Evolutionary conservation across 768 basidiomycete species (phyloP).

Genomic region (Lactarius sanguifluus): DNA sequence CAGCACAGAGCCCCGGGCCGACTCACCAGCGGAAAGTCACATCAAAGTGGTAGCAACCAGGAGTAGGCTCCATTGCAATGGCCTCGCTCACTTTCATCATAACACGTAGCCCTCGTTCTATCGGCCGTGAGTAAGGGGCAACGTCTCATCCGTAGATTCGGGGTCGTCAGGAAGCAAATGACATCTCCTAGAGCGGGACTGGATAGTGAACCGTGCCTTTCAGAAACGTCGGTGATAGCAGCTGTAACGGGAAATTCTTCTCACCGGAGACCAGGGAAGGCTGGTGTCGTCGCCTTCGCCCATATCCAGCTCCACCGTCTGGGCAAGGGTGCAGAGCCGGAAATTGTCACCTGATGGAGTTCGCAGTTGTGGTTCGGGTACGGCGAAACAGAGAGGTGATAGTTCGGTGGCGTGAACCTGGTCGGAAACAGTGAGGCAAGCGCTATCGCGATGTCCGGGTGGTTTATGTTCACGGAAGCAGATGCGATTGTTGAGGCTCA

Average conservation of each 20-base stretch:
- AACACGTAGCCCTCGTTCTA: no score
- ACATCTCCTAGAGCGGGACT: no score
- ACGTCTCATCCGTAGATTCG: no score
- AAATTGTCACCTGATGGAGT: not conserved
- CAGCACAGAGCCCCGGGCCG: no score
- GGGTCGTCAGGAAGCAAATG: not conserved
- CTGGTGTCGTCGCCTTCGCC: not conserved
- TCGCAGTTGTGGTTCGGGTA: not conserved
- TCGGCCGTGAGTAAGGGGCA: no score
- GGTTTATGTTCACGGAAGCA: not conserved
- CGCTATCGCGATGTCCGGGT: not conserved
- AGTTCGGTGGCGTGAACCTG: not conserved
- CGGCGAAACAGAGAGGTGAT: not conserved
- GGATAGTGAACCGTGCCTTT: not conserved
- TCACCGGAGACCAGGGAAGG: not conserved
- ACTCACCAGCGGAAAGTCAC: no score
- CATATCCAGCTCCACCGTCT: not conserved
- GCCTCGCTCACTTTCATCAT: no score
- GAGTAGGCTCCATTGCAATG: no score
- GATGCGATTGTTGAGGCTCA: constrained; percentile 1
- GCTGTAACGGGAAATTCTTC: not conserved
- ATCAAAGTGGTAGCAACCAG: no score
- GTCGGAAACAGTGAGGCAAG: not conserved
- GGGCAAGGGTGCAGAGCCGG: not conserved
- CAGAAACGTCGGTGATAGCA: not conserved